Percentiles rank a stretch among this genome's conserved stretches.
Conservation (phyloP, 2,329 filamentous ascomycete species). For the Fusarium tupiense region DNA sequence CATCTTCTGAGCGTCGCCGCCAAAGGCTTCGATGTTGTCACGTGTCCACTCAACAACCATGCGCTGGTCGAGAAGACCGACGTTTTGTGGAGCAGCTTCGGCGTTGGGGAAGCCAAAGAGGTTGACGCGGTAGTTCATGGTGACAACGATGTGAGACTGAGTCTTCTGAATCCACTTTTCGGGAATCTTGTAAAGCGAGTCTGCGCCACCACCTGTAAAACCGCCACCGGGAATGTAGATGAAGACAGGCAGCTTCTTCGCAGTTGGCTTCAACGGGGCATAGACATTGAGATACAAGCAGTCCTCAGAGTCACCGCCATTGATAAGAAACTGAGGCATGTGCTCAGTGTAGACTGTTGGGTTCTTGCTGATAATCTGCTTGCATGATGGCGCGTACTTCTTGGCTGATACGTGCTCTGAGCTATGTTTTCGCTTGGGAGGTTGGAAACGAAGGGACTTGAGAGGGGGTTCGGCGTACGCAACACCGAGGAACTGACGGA, state of each 20-base stretch:
- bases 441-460: conserved; percentile 10
- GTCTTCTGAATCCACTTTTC: conserved; percentile 15
- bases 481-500: conserved; percentile 12
- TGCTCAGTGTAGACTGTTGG: conserved; percentile 5
- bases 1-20: not conserved
- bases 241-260: not conserved
- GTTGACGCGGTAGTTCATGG: conserved; percentile 18
- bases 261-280: not conserved
- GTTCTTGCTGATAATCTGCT: conserved; percentile 3
- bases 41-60: conserved; percentile 19
- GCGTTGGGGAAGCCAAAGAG: conserved; percentile 15
- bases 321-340: conserved; percentile 12
- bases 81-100: conserved; percentile 2
- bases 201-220: conserved; percentile 1
- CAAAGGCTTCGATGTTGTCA: not conserved
- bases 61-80: conserved; percentile 5
- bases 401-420: not conserved
- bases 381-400: conserved; percentile 16
- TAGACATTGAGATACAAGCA: conserved; percentile 19
- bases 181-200: conserved; percentile 8
- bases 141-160: conserved; percentile 12
- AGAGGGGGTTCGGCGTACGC: conserved; percentile 10
- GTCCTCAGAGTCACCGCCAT: conserved; percentile 5
- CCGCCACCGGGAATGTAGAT: conserved; percentile 16
- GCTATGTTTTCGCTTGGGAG: conserved; percentile 1